A percentile compares a stretch with the other conserved stretches of the same genome.
Evolutionary conservation across 2,329 filamentous ascomycete species (phyloP).

Genomic region (Colletotrichum coccodes): DNA sequence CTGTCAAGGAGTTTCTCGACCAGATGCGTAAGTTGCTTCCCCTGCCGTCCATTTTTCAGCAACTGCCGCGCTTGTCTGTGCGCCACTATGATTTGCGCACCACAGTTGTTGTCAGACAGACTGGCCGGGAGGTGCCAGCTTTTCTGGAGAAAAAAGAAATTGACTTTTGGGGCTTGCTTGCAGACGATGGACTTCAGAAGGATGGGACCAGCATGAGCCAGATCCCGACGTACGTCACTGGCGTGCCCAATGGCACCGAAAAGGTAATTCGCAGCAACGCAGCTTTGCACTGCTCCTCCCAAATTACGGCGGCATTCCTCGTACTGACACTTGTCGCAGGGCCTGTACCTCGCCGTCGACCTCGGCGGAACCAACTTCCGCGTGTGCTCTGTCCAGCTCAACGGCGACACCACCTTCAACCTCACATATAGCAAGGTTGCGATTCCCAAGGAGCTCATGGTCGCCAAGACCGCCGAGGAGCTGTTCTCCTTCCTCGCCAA

Average conservation of each 20-base stretch:
- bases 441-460: conserved; percentile 91
- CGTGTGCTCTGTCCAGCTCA: conserved; percentile 93
- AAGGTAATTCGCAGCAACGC: conserved; percentile 68
- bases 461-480: conserved; percentile 84
- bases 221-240: conserved; percentile 97
- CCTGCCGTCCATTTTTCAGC: neutral
- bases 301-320: neutral
- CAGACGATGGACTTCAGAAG: conserved; percentile 83
- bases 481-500: conserved; percentile 93
- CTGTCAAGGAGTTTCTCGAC: conserved; percentile 84
- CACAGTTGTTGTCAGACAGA: neutral
- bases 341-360: conserved; percentile 94
- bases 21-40: conserved; percentile 74
- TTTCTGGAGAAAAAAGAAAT: neutral
- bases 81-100: conserved; percentile 12
- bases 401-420: conserved; percentile 95
- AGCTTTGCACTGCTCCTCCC: conserved; percentile 7
- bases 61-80: neutral
- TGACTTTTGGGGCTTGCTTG: conserved; percentile 2
- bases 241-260: conserved; percentile 95
- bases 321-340: conserved; percentile 62
- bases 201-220: conserved; percentile 88
- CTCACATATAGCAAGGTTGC: conserved; percentile 92
- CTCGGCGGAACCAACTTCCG: conserved; percentile 99
- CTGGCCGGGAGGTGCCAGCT: neutral